A percentile compares a stretch with the other conserved stretches of the same genome.
Evolutionary conservation across 2,329 filamentous ascomycete genomes (phyloP).

Genomic region (Ophiostoma montium): DNA sequence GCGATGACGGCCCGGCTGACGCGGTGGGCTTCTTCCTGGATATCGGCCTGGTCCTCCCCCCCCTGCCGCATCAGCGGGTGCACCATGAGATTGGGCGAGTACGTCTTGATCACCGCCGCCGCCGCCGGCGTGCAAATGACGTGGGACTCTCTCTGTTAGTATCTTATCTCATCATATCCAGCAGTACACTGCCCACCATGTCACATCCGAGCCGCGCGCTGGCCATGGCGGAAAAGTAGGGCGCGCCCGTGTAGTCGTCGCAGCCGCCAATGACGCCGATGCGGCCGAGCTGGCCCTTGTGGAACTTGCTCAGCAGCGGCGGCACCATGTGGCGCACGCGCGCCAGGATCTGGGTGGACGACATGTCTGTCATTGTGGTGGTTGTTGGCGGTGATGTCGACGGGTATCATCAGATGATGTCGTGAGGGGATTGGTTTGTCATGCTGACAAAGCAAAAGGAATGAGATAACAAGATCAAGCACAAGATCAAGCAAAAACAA

Average conservation of each 20-base stretch:
- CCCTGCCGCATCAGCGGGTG: slow-evolving; percentile 84
- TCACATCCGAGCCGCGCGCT: slow-evolving; percentile 82
- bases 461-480: too few species aligned
- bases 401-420: too few species aligned
- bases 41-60: slow-evolving; percentile 11
- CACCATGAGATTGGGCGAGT: slow-evolving; percentile 97
- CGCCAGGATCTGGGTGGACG: slow-evolving; percentile 56
- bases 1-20: slow-evolving; percentile 57
- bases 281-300: slow-evolving; percentile 90
- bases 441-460: too few species aligned
- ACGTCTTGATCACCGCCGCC: slow-evolving; percentile 83
- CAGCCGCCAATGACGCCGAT: slow-evolving; percentile 91
- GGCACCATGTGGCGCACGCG: slow-evolving; percentile 85
- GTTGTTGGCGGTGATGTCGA: too few species aligned
- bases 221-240: slow-evolving; percentile 96
- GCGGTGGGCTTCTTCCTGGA: slow-evolving; percentile 40
- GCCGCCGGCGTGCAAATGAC: slow-evolving; percentile 91
- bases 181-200: slow-evolving; percentile 35
- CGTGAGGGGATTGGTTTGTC: too few species aligned
- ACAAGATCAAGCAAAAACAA: too few species aligned
- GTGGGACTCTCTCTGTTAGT: slow-evolving; percentile 47
- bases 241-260: slow-evolving; percentile 91
- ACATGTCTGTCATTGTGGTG: slow-evolving; percentile 33
- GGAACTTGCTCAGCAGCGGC: slow-evolving; percentile 87
- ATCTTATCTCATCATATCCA: not conserved